Conservation (phyloP, 2,329 filamentous ascomycete species). For the Plenodomus tracheiphilus region DNA sequence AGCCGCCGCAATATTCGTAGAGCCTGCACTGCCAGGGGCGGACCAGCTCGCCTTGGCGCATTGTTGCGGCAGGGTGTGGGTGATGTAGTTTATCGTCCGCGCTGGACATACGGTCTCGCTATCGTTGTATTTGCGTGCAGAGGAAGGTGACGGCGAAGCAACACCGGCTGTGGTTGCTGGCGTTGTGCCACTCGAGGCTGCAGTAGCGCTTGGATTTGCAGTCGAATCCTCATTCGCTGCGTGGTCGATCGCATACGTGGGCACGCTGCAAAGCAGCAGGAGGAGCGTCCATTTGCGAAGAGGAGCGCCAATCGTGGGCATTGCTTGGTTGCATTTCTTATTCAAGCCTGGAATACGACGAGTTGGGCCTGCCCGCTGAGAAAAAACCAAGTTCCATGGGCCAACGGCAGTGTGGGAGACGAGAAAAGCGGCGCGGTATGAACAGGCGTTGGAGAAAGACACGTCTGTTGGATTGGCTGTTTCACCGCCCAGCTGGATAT, state of each 20-base stretch:
- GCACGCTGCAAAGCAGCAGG: slow-evolving; percentile 40
- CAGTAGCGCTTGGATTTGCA: slow-evolving; percentile 25
- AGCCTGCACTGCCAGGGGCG: slow-evolving; percentile 20
- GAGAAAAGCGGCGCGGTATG: slow-evolving; percentile 12
- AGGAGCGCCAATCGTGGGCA: slow-evolving; percentile 44
- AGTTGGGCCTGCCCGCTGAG: slow-evolving; percentile 16
- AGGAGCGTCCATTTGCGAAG: slow-evolving; percentile 42
- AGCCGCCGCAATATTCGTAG: slow-evolving; percentile 11
- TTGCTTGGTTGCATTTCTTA: slow-evolving; percentile 45
- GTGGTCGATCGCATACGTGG: slow-evolving; percentile 29
- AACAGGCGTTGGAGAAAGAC: slow-evolving; percentile 23
- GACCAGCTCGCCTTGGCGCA: slow-evolving; percentile 69
- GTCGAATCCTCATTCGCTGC: slow-evolving; percentile 37
- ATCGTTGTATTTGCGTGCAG: slow-evolving; percentile 28
- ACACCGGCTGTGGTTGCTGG: slow-evolving; percentile 14
- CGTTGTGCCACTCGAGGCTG: slow-evolving; percentile 26
- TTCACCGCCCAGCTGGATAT: slow-evolving; percentile 18
- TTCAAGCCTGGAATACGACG: slow-evolving; percentile 27
- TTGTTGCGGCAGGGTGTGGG: slow-evolving; percentile 74
- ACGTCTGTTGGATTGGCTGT: slow-evolving; percentile 14
- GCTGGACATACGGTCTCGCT: slow-evolving; percentile 50
- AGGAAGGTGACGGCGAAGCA: slow-evolving; percentile 4
- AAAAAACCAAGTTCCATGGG: slow-evolving; percentile 17
- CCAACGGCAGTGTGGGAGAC: slow-evolving; percentile 11
- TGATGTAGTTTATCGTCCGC: slow-evolving; percentile 80